Conservation (phyloP, 306 rosid genomes). For the Cicer chorassanicum region DNA sequence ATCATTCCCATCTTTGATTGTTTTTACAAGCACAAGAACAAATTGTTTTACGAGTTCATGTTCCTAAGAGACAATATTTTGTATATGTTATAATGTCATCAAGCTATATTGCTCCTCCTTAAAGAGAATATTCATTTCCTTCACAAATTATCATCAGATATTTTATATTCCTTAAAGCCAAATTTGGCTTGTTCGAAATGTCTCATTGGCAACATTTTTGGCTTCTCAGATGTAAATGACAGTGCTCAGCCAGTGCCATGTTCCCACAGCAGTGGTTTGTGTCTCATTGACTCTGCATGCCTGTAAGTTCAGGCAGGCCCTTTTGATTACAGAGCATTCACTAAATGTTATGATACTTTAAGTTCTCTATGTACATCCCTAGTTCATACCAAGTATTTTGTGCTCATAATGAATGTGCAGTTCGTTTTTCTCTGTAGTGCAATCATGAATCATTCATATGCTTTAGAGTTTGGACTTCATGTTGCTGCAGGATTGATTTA, state of each 20-base stretch:
- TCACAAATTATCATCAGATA: conserved; percentile 64
- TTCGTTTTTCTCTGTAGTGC: conserved; percentile 25
- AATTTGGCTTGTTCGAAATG: conserved; percentile 55
- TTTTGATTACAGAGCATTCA: conserved; percentile 17
- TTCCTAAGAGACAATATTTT: conserved; percentile 34
- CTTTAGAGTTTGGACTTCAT: conserved; percentile 22
- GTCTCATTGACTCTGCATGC: conserved; percentile 59
- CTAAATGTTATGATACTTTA: conserved; percentile 19
- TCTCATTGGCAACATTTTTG: conserved; percentile 65
- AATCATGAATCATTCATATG: neutral
- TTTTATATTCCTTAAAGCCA: conserved; percentile 64
- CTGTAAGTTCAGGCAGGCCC: conserved; percentile 58
- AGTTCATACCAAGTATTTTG: conserved; percentile 33
- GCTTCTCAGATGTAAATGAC: conserved; percentile 51
- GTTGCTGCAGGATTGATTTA: conserved; percentile 11
- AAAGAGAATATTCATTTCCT: conserved; percentile 45
- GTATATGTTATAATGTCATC: conserved; percentile 8
- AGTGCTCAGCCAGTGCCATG: conserved; percentile 47
- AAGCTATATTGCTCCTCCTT: conserved; percentile 5
- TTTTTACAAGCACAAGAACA: conserved; percentile 14
- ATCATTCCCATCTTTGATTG: conserved; percentile 22
- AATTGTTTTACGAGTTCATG: conserved; percentile 14
- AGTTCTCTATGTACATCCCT: conserved; percentile 4
- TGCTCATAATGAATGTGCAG: conserved; percentile 21
- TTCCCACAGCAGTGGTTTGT: conserved; percentile 47